phyloP scores from a whole-genome alignment of 2,329 filamentous ascomycete species.

The Fusarium kyushuense region DNA sequence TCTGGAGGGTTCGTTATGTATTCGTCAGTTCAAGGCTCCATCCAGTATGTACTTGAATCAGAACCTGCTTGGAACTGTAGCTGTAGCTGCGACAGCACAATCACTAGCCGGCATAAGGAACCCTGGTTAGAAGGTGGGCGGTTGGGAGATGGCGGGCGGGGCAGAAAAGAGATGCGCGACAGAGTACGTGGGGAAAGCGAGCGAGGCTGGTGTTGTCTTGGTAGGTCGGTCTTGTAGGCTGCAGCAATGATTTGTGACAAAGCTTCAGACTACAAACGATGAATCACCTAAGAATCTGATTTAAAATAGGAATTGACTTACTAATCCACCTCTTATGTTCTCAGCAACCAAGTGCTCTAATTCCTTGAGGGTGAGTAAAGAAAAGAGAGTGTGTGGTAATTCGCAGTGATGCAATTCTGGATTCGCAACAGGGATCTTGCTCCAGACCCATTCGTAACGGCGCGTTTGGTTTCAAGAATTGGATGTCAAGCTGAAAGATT shows the following conservation, averaged over 20 bases:
- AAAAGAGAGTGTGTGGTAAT: conserved; percentile 8
- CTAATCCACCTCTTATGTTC: background rate
- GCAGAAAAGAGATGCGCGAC: conserved; percentile 12
- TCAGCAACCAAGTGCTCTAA: background rate
- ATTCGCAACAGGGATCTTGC: conserved; percentile 35
- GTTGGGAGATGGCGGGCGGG: conserved; percentile 19
- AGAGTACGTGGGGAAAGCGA: conserved; percentile 14
- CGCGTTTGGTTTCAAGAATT: conserved; percentile 29
- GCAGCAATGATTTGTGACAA: background rate
- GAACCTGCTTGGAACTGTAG: conserved; percentile 17
- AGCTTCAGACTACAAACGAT: too few relatives aligned
- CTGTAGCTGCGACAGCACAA: conserved; percentile 34
- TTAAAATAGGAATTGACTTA: background rate
- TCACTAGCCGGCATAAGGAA: conserved; percentile 35
- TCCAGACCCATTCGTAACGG: conserved; percentile 20
- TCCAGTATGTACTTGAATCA: conserved; percentile 5
- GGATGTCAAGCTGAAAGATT: background rate
- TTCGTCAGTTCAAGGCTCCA: conserved; percentile 21
- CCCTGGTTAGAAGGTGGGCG: conserved; percentile 24
- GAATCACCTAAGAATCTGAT: background rate
- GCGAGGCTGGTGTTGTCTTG: conserved; percentile 17
- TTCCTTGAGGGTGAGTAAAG: background rate
- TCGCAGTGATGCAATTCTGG: conserved; percentile 11
- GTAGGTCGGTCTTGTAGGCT: background rate
- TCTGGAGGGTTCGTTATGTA: conserved; percentile 36